Conservation (phyloP, 208 protist species). For the Sergeia podlipaevii region DNA sequence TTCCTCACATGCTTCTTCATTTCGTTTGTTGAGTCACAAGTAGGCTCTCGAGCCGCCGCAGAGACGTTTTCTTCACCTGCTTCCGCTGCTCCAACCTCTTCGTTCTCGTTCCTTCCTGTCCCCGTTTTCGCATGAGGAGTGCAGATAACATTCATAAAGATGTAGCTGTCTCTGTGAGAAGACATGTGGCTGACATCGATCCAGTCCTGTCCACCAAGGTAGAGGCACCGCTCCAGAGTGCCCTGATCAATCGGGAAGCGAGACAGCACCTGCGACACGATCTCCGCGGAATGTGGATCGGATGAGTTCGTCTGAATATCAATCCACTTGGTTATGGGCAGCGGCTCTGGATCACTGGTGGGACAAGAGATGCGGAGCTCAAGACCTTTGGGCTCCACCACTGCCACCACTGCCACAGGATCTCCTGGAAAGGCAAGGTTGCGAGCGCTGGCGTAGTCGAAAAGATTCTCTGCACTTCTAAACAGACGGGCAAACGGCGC, state of each 20-base stretch:
- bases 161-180: constrained; percentile 30
- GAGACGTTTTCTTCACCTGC: no score
- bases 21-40: background rate
- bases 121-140: constrained; percentile 52
- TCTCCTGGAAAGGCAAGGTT: constrained; percentile 27
- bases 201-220: constrained; percentile 51
- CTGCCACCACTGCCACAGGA: background rate
- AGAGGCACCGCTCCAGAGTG: constrained; percentile 59
- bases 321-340: constrained; percentile 65
- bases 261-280: constrained; percentile 42
- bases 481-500: constrained; percentile 67
- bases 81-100: background rate
- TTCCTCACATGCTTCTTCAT: background rate
- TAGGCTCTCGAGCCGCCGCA: no score
- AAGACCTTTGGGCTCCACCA: background rate
- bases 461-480: constrained; percentile 26
- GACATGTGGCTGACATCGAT: constrained; percentile 39
- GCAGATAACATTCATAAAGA: constrained; percentile 73
- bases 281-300: constrained; percentile 17
- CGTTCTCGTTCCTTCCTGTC: background rate
- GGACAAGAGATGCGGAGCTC: background rate
- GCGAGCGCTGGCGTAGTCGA: constrained; percentile 34
- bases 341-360: background rate
- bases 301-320: constrained; percentile 63
- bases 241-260: constrained; percentile 59